Evolutionary conservation across 495 filamentous ascomycete species (phyloP).

Genomic region (Penicillium macrosclerotiorum): DNA sequence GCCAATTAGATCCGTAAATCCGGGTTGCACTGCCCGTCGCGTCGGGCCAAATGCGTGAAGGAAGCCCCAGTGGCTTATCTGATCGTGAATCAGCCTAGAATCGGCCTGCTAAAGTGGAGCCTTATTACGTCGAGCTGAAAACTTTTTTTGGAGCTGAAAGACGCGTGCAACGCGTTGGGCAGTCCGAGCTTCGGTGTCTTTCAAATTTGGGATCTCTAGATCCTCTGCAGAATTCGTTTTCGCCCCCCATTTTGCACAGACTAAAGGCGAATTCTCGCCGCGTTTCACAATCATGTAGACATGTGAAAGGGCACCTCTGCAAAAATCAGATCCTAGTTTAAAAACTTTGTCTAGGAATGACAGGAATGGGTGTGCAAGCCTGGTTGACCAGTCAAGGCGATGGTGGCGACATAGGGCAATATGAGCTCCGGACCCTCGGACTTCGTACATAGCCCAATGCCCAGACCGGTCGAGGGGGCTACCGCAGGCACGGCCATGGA

Average conservation of each 20-base stretch:
- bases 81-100: constrained; percentile 21
- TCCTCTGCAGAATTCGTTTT: too few species aligned
- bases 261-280: too few species aligned
- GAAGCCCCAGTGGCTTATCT: constrained; percentile 22
- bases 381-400: too few species aligned
- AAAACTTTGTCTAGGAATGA: too few species aligned
- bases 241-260: too few species aligned
- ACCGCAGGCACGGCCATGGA: constrained; percentile 24
- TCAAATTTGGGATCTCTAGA: too few species aligned
- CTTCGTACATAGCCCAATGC: too few species aligned
- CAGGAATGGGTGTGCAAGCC: too few species aligned
- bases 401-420: neutral
- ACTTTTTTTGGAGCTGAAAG: constrained; percentile 4
- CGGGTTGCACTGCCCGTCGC: constrained; percentile 23
- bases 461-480: constrained; percentile 15
- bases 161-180: constrained; percentile 16
- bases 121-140: constrained; percentile 23
- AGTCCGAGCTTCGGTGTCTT: constrained; percentile 1
- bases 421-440: neutral
- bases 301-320: too few species aligned
- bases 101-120: constrained; percentile 14
- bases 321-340: too few species aligned
- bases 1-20: constrained; percentile 28
- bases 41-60: constrained; percentile 16
- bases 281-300: too few species aligned